A percentile compares a stretch with the other conserved stretches of the same genome.
These are phyloP conservation scores for Starmerella gropengiesseri DNA, from an alignment of 805 yeast species.

Conservation along the genomic window DNA sequence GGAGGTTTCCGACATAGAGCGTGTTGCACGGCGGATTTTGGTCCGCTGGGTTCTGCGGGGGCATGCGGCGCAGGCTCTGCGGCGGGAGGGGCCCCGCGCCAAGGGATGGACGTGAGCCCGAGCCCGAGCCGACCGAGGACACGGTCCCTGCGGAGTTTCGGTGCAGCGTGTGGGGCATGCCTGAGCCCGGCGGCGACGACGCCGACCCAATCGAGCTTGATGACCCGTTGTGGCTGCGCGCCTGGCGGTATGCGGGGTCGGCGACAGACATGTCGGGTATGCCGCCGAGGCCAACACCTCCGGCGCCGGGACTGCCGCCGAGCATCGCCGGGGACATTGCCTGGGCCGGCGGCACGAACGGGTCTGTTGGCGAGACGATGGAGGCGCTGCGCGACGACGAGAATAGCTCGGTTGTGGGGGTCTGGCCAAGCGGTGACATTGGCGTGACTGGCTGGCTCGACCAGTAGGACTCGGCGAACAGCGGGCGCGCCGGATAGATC, in stretches of 20 bases:
- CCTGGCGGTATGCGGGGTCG: conserved; percentile 3
- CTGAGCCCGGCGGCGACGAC: conserved; percentile 2
- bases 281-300: no score
- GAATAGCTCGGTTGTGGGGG: conserved; percentile 9
- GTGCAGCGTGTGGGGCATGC: background rate
- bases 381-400: conserved; percentile 15
- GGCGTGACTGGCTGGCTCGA: conserved; percentile 19
- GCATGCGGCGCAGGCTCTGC: conserved; percentile 23
- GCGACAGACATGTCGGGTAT: no score
- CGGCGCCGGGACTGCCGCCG: no score
- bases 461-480: conserved; percentile 20
- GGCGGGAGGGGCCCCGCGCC: background rate
- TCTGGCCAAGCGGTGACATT: conserved; percentile 15
- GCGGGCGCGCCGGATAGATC: conserved; percentile 17
- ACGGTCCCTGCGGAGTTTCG: background rate
- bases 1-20: conserved; percentile 88
- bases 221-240: conserved; percentile 2
- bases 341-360: background rate
- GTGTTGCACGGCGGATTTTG: conserved; percentile 99
- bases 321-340: background rate
- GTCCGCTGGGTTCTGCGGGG: conserved; percentile 88
- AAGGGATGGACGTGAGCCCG: conserved; percentile 3
- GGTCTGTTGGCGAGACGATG: conserved; percentile 16
- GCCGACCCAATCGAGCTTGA: background rate
- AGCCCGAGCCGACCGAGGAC: conserved; percentile 3